Evolutionary conservation across 192 early-diverging fungal genomes (phyloP).

Genomic region (Anaeromyces robustus): DNA sequence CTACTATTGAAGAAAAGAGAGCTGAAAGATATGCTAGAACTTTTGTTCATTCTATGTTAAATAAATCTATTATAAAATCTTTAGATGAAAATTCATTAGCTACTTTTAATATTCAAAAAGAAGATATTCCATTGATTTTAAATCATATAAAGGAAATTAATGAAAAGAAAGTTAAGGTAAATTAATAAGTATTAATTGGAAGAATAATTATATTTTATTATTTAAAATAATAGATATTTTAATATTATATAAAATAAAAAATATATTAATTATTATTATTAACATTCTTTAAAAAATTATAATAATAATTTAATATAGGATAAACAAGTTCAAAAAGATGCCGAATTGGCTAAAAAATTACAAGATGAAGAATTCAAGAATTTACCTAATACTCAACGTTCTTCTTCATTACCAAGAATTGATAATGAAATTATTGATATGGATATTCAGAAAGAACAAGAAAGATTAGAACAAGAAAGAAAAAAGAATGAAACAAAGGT

Average conservation of each 20-base stretch:
- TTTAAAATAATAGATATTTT: too few species aligned
- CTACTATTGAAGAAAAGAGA: not conserved
- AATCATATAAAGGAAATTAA: not conserved
- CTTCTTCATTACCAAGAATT: not conserved
- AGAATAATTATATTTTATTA: too few species aligned
- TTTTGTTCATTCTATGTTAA: not conserved
- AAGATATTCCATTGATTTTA: not conserved
- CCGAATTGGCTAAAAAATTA: not conserved
- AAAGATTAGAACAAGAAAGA: not conserved
- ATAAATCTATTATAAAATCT: not conserved
- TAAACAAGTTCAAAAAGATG: not conserved
- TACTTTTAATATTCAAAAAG: not conserved
- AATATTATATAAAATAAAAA: too few species aligned
- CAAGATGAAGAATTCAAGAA: not conserved
- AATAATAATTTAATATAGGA: too few species aligned
- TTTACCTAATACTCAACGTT: not conserved
- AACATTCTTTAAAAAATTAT: too few species aligned
- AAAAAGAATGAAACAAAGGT: not conserved
- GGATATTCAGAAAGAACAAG: not conserved
- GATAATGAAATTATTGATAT: not conserved
- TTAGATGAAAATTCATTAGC: not conserved
- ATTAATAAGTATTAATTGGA: too few species aligned
- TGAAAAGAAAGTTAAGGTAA: not conserved
- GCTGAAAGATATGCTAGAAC: not conserved
- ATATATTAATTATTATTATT: too few species aligned